Percentiles rank a stretch among this genome's conserved stretches.
Evolutionary conservation across 2,329 filamentous ascomycete genomes (phyloP).

Genomic region (Pseudovirgaria hyperparasitica): DNA sequence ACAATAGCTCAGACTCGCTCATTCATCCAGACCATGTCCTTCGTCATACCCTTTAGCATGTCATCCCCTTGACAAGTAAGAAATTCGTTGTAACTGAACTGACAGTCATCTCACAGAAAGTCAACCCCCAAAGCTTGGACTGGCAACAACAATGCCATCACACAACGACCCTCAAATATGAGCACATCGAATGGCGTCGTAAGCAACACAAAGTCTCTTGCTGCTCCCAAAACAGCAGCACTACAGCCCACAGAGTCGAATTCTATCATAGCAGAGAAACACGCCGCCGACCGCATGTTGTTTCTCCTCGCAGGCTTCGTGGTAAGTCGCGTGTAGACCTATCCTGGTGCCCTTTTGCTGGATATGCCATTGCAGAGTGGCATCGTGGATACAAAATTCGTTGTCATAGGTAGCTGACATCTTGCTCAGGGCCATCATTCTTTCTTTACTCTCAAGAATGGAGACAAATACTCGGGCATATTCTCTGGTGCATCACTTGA

Average conservation of each 20-base stretch:
- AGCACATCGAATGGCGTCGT: conserved; percentile 42
- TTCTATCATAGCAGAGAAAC: conserved; percentile 42
- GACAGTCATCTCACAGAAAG: conserved; percentile 25
- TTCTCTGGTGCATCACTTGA: conserved; percentile 45
- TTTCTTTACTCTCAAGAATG: conserved; percentile 44
- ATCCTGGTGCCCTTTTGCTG: not conserved
- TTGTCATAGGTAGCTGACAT: conserved; percentile 4
- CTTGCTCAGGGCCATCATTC: conserved; percentile 39
- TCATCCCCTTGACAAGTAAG: conserved; percentile 2
- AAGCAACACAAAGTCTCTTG: conserved; percentile 25
- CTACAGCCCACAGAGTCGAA: conserved; percentile 33
- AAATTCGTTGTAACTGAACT: conserved; percentile 14
- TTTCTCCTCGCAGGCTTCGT: conserved; percentile 47
- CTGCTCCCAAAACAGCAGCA: conserved; percentile 22
- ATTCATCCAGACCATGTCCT: too few species aligned
- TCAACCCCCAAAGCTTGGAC: conserved; percentile 48
- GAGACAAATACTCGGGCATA: conserved; percentile 48
- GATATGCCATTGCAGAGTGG: not conserved
- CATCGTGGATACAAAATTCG: not conserved
- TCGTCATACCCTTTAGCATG: too few species aligned
- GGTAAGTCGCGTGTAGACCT: conserved; percentile 29
- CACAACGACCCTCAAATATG: conserved; percentile 38
- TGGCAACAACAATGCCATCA: conserved; percentile 47
- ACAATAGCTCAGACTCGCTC: too few species aligned
- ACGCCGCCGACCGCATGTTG: conserved; percentile 46